Conservation (phyloP, 108 stramenopile genomes). For the Halocafeteria seosinensis region DNA sequence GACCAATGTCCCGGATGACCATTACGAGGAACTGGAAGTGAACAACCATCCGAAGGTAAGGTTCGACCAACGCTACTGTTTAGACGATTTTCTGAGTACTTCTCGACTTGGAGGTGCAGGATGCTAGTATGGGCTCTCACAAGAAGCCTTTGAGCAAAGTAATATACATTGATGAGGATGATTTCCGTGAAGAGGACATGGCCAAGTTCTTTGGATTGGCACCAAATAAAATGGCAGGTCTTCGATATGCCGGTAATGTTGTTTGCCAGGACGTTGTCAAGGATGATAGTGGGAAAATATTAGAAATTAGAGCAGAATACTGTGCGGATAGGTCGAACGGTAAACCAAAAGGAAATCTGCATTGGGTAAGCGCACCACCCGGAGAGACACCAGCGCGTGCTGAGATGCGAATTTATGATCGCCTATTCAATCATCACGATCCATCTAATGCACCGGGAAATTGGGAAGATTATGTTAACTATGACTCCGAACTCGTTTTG, state of each 20-base stretch:
- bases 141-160: conserved; percentile 50
- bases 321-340: conserved; percentile 39
- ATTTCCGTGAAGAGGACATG: conserved; percentile 62
- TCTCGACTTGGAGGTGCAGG: too few relatives aligned
- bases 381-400: conserved; percentile 1
- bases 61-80: too few relatives aligned
- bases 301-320: conserved; percentile 44
- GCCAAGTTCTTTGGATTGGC: conserved; percentile 71
- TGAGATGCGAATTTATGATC: conserved; percentile 65
- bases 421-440: conserved; percentile 66
- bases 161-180: conserved; percentile 68
- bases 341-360: conserved; percentile 48
- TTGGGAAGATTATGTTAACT: conserved; percentile 80
- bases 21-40: conserved; percentile 33
- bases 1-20: conserved; percentile 50
- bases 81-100: too few relatives aligned
- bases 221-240: conserved; percentile 69
- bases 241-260: conserved; percentile 69
- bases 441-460: conserved; percentile 27
- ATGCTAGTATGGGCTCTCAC: conserved; percentile 56
- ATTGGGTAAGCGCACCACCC: conserved; percentile 4
- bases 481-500: conserved; percentile 55
- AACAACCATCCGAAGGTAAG: conserved; percentile 66
- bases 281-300: conserved; percentile 30
- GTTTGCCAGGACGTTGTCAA: conserved; percentile 44